Percentiles rank a stretch among this genome's conserved stretches.
phyloP scores from a whole-genome alignment of 1,139 yeast genomes.

The Pneumocystis carinii region DNA sequence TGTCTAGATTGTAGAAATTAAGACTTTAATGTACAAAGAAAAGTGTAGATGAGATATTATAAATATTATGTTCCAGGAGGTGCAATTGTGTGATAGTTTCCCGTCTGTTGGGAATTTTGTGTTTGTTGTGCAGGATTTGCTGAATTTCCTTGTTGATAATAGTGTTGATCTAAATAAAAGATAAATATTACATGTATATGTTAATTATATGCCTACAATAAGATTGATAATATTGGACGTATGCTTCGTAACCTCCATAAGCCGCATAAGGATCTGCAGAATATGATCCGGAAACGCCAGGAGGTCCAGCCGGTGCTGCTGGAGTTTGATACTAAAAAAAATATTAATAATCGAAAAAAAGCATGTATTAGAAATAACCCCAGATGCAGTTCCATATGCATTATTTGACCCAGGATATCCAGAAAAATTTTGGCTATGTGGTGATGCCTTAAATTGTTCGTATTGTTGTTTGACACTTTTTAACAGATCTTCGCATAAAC shows the following conservation, averaged over 20 bases:
- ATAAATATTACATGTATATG: background rate
- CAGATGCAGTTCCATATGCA: background rate
- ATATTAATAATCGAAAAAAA: background rate
- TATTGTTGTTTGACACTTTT: conserved; percentile 22
- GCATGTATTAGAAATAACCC: background rate
- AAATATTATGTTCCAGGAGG: background rate
- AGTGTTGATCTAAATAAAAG: background rate
- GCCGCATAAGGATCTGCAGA: conserved; percentile 18
- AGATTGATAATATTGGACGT: conserved; percentile 15
- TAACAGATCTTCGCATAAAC: conserved; percentile 23
- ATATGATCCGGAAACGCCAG: conserved; percentile 9
- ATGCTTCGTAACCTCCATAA: conserved; percentile 17
- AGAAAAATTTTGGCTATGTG: conserved; percentile 4
- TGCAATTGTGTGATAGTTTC: background rate
- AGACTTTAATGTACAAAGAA: background rate
- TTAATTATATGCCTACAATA: background rate
- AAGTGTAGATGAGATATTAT: background rate
- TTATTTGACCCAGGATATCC: background rate
- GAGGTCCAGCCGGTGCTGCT: conserved; percentile 6
- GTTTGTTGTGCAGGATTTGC: background rate
- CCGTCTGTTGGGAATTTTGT: background rate
- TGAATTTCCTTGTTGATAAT: background rate
- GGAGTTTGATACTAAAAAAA: background rate
- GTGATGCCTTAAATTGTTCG: conserved; percentile 14
- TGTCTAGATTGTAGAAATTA: background rate